Evolutionary conservation across 2,329 filamentous ascomycete genomes (phyloP), one percentile per base, ranked within the genome.

Genomic region (Ascocoryne sarcoides): DNA sequence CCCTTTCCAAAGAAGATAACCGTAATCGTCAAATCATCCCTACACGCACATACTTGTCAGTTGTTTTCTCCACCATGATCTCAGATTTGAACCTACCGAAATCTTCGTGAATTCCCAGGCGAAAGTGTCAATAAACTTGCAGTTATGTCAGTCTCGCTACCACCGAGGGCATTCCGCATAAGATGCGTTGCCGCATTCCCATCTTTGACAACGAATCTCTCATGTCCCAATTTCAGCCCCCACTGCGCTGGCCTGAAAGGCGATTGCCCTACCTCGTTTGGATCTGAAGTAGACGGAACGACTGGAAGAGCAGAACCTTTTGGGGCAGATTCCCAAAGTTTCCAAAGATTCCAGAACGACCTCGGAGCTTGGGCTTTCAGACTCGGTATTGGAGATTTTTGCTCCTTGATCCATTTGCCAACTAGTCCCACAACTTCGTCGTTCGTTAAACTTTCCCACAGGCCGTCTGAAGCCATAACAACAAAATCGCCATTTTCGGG

Each of bases 391-490:
- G 7, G 23, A 12, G 7, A 26, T 35, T 35, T 20, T 26, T 18
- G 26, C 32, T 3, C 26, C 15, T 44, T 16, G 12, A 26, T 7
- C 47, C 45, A 50, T 28, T 30, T 44, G 10, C 26, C 42, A 9
- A 80, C 71, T 20, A 77, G 67, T 16, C 69, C 62, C 1, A 82
- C 76, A 1, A 74, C 76, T 47, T 80, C 64, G 32, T 71, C 64
- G 45, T 62, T 77, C 9, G 66, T 67, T 16, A 82, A 67, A 36
- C 65, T 65, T 46, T 84, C 76, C 71, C 80, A 86, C 2, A 84
- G 55, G 0, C 81, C 80, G 49, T 85, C 80, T 0, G 70, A 75
- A 0, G 78, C 80, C 48, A 84, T 64, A 45, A 85, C 79, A 37
- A 83, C 57, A 51, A 84, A 84, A 9, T 23, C 30, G 12, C 19